Conservation (phyloP, 225 moss, liverwort and hornwort genomes). For the Straminergon stramineum region DNA sequence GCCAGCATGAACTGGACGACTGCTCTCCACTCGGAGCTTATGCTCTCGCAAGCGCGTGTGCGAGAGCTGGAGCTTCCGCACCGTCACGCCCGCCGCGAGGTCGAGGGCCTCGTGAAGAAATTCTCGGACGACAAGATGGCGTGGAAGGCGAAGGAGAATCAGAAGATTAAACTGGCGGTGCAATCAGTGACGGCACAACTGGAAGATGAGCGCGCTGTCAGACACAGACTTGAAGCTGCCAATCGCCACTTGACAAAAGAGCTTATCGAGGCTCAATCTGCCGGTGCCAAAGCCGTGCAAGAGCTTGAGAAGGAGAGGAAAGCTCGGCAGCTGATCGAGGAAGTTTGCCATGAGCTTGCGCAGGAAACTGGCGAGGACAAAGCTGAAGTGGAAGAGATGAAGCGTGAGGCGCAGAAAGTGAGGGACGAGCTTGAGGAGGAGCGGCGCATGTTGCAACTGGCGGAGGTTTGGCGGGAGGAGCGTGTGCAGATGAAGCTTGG, state of each 20-base stretch:
- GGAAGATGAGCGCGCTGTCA: slow-evolving; percentile 67
- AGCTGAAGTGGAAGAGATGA: slow-evolving; percentile 70
- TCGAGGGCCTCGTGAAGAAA: slow-evolving; percentile 60
- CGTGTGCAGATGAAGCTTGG: slow-evolving; percentile 94
- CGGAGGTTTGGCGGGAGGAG: slow-evolving; percentile 97
- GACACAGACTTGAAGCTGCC: slow-evolving; percentile 49
- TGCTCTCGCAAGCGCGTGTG: slow-evolving; percentile 50
- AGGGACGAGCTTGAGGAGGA: slow-evolving; percentile 92
- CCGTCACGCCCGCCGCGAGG: slow-evolving; percentile 49
- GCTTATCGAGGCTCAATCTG: slow-evolving; percentile 64
- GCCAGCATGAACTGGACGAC: slow-evolving; percentile 36
- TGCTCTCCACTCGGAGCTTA: slow-evolving; percentile 54
- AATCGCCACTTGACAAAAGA: slow-evolving; percentile 79
- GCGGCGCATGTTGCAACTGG: slow-evolving; percentile 90
- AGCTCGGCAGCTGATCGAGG: slow-evolving; percentile 78
- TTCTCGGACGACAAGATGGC: slow-evolving; percentile 53
- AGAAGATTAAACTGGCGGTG: slow-evolving; percentile 56
- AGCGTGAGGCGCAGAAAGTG: slow-evolving; percentile 66
- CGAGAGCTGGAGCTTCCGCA: slow-evolving; percentile 82
- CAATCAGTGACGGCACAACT: slow-evolving; percentile 44
- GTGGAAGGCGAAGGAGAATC: slow-evolving; percentile 72
- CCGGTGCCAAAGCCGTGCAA: slow-evolving; percentile 43
- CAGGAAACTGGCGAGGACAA: slow-evolving; percentile 79
- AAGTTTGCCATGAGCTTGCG: slow-evolving; percentile 91
- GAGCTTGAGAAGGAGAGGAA: slow-evolving; percentile 85